Evolutionary conservation across 176 grass and related monocot species (phyloP), one percentile per base, ranked within the genome.

Genomic region (Bothriochloa decipiens): DNA sequence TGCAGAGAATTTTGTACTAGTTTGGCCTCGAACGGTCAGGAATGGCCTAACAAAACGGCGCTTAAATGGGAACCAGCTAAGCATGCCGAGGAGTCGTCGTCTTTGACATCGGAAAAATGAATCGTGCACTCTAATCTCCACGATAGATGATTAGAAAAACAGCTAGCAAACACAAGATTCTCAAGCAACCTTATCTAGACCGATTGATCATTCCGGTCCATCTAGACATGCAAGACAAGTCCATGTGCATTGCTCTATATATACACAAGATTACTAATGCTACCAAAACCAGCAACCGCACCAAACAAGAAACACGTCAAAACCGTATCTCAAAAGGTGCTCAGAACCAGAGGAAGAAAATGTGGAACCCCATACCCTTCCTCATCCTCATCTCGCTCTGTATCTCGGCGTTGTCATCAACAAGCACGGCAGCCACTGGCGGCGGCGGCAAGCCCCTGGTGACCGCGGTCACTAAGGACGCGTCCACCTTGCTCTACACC

Each of bases 401-500:
- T 1, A 0, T 77, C 74, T 68, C 64, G 23, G 47, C 61, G 6
- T 4, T 36, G 42, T 20, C 57, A 15, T 18, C 68, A 2, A 37
- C 60, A 27, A 27, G 55, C 42, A 28, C 91, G 15, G 91, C 81
- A 1, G 63, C 26, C 36, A 16, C 25, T 35, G 18, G 17, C 46
- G 4, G 41, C 49, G 47, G 47, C 12, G 78, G 81, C 43, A 47
- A 61, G 65, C 88, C 88, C 0, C 43, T 90, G 10, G 66, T 78
- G 0, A 84, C 86, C 15, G 70, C 86, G 18, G 77, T 90, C 45
- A 81, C 70, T 72, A 84, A 84, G 73, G 92, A 86, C 74, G n/a
- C 81, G 13, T 49, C 76, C 61, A 90, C 83, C 5, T 45, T 15
- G 5, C 83, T 89, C 32, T 89, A 89, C 78, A 89, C 65, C 17